Evolutionary conservation across 352 stramenopile species (phyloP).

Genomic region (Phytophthora cactorum): DNA sequence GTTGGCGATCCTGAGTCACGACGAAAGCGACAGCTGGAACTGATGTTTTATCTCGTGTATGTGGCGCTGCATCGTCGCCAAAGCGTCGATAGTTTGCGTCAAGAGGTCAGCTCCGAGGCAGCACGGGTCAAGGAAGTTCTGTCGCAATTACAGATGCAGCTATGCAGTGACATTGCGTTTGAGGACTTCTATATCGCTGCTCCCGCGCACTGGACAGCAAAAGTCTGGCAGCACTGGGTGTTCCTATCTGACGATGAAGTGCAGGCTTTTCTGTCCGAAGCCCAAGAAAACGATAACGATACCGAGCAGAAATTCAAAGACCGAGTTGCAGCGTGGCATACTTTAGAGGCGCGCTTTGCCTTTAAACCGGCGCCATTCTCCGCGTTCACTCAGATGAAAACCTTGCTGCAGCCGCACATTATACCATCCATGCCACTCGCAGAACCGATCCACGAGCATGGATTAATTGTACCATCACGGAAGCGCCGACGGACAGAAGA

Average conservation of each 20-base stretch:
- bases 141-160: slow-evolving; percentile 41
- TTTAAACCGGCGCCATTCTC: slow-evolving; percentile 12
- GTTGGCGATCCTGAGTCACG: not conserved
- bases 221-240: slow-evolving; percentile 62
- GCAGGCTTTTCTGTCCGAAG: slow-evolving; percentile 40
- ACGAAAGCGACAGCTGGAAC: slow-evolving; percentile 10
- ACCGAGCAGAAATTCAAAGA: slow-evolving; percentile 16
- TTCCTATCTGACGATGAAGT: slow-evolving; percentile 50
- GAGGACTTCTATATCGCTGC: slow-evolving; percentile 51
- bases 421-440: slow-evolving; percentile 15
- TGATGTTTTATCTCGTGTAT: slow-evolving; percentile 52
- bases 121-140: slow-evolving; percentile 15
- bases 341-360: slow-evolving; percentile 2
- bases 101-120: slow-evolving; percentile 34
- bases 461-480: slow-evolving; percentile 3
- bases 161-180: slow-evolving; percentile 43
- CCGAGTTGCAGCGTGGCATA: slow-evolving; percentile 17
- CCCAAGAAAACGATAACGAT: slow-evolving; percentile 28
- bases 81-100: slow-evolving; percentile 30
- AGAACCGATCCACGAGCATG: slow-evolving; percentile 18
- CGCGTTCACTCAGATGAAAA: slow-evolving; percentile 35
- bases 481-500: slow-evolving; percentile 27
- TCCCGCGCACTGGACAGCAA: slow-evolving; percentile 62
- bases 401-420: slow-evolving; percentile 37
- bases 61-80: slow-evolving; percentile 39